Conservation (phyloP, 1,284 basidiomycete species). For the Cutaneotrichosporon arboriforme region DNA sequence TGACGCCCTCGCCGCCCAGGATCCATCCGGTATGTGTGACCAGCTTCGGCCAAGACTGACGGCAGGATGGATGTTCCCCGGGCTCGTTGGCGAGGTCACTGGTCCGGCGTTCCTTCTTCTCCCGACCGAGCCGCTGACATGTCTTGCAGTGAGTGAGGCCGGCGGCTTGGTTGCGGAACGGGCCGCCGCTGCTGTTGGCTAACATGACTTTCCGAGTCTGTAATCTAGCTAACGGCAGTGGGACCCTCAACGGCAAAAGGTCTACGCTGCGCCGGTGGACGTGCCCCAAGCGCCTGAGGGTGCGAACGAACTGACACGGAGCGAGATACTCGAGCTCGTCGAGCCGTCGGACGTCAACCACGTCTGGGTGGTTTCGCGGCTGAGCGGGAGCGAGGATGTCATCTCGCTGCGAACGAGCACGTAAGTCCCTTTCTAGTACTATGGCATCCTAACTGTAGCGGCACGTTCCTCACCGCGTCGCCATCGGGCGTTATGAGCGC, state of each 20-base stretch:
- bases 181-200: too few species aligned
- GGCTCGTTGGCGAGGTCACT: conserved; percentile 41
- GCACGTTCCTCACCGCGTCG: conserved; percentile 45
- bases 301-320: conserved; percentile 34
- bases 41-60: conserved; percentile 1
- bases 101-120: conserved; percentile 49
- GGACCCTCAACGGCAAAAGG: conserved; percentile 39
- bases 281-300: conserved; percentile 45
- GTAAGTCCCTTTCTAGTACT: conserved; percentile 24
- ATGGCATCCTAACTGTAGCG: conserved; percentile 20
- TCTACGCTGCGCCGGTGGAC: conserved; percentile 44
- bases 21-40: conserved; percentile 35
- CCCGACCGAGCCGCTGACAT: conserved; percentile 38
- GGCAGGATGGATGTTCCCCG: conserved; percentile 49
- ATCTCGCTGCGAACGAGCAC: conserved; percentile 47
- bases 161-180: too few species aligned
- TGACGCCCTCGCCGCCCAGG: conserved; percentile 36
- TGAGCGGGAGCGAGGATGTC: conserved; percentile 51
- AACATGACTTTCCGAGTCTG: neutral
- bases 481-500: conserved; percentile 43
- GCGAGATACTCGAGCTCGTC: conserved; percentile 38
- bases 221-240: conserved; percentile 29
- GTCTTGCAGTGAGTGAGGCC: conserved; percentile 36
- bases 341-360: conserved; percentile 51
- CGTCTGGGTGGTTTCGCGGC: conserved; percentile 52